Evolutionary conservation across 306 rosid species (phyloP).

Genomic region (Glycyrrhiza uralensis): DNA sequence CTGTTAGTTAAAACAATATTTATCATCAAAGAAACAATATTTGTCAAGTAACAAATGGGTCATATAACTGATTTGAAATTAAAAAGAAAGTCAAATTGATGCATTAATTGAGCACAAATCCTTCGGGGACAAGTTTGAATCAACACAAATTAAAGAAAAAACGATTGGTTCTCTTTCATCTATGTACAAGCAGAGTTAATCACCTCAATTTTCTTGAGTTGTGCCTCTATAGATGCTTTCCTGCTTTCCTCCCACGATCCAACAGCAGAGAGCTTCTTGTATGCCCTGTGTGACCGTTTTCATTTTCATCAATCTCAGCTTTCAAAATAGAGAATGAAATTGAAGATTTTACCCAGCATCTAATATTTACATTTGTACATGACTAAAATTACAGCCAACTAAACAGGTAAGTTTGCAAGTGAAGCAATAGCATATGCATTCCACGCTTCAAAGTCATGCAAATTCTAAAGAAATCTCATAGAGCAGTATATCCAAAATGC

Average conservation of each 20-base stretch:
- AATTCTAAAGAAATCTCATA: background rate
- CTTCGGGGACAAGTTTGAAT: background rate
- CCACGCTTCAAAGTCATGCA: conserved; percentile 8
- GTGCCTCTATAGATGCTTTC: conserved; percentile 56
- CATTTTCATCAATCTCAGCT: background rate
- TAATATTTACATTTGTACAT: background rate
- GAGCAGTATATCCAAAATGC: background rate
- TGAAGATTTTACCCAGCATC: background rate
- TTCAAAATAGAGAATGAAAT: background rate
- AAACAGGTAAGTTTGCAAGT: background rate
- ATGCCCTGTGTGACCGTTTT: conserved; percentile 48
- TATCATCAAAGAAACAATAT: too few relatives aligned
- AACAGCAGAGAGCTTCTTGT: conserved; percentile 55
- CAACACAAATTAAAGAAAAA: too few relatives aligned
- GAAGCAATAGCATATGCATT: background rate
- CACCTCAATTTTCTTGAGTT: conserved; percentile 74
- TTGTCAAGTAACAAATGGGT: background rate
- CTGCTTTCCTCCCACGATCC: conserved; percentile 66
- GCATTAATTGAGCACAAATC: background rate
- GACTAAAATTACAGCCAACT: background rate
- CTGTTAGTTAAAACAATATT: conserved; percentile 29
- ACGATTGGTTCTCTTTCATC: too few relatives aligned
- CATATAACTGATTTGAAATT: background rate
- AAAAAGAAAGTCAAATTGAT: background rate
- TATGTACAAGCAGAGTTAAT: too few relatives aligned